Base-by-base conservation (phyloP, 176 grass and related monocot species). In the Themeda triandra region DNA sequence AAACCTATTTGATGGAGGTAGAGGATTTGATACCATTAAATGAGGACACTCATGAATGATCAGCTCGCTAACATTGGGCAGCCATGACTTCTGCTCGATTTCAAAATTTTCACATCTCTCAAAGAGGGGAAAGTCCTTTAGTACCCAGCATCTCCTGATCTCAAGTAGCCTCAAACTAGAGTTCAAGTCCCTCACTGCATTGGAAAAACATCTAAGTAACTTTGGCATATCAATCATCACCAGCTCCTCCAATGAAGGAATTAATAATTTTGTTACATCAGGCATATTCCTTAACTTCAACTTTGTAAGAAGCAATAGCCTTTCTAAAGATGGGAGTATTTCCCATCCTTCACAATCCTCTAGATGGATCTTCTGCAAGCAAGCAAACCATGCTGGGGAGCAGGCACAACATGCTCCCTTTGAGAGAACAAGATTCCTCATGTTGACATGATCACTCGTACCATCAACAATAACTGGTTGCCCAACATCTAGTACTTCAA, bases 231-330 rank as follows among this genome's bases (percentile, higher is more conserved):
- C 6, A 36, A 9, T 21, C 5, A 87, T 13, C 21, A 71, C 76
- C 6, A 91, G 72, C 19, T 88, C 63, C 25, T 88, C 24, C n/a
- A 88, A 44, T 3, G 62, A 80, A 67, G 69, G 81, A 68, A 91
- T 33, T 32, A 24, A 30, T 0, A 87, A 66, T 21, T 76, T 19
- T 60, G 31, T 25, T 18, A 90, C 33, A 8, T 44, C n/a, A 0
- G 13, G 9, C 64, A 90, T 82, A 36, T 71, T 90, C 7, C 13
- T 40, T 31, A 86, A 29, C 68, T 3, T 32, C 15, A 86, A 25
- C n/a, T 74, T 83, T 30, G 30, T 73, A 73, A 90, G 86, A 33
- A 6, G 31, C 1, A 44, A 42, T 28, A 92, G 75, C 18, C 66
- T 66, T 58, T 78, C 65, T 13, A 92, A 14, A 51, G 17, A 76